Conservation (phyloP, 2,329 filamentous ascomycete genomes). For the Aspergillus aculeatinus region DNA sequence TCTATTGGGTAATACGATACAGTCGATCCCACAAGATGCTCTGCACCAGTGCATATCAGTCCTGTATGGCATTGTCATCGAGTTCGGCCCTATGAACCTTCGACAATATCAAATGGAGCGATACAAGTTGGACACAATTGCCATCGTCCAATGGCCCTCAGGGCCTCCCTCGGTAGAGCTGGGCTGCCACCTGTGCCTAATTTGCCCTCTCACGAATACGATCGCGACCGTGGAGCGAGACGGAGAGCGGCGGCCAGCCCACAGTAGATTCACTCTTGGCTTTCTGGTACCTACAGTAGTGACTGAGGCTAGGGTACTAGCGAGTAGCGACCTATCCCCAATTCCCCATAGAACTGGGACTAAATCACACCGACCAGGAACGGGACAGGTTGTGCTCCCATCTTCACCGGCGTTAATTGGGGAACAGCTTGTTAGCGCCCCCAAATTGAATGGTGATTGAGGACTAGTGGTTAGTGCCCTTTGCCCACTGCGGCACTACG, state of each 20-base stretch:
- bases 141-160: neutral
- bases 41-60: neutral
- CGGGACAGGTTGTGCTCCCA: slow-evolving; percentile 14
- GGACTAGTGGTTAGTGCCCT: neutral
- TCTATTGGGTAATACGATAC: neutral
- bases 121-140: neutral
- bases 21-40: neutral
- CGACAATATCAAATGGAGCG: neutral
- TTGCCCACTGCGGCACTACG: neutral
- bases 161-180: no score
- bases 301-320: slow-evolving; percentile 14
- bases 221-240: slow-evolving; percentile 4
- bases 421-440: slow-evolving; percentile 6
- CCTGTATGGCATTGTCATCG: neutral
- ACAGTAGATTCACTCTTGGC: slow-evolving; percentile 15
- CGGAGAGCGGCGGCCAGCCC: slow-evolving; percentile 5
- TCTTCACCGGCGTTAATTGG: slow-evolving; percentile 11
- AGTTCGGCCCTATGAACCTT: neutral
- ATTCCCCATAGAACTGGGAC: slow-evolving; percentile 5
- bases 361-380: slow-evolving; percentile 11
- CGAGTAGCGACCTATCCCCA: slow-evolving; percentile 7
- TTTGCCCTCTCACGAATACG: neutral
- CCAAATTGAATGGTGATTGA: neutral
- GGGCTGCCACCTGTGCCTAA: neutral
- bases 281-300: slow-evolving; percentile 38